A percentile compares a stretch with the other conserved stretches of the same genome.
Evolutionary conservation across 768 basidiomycete species (phyloP).

Genomic region (Leccinum ochraceum): DNA sequence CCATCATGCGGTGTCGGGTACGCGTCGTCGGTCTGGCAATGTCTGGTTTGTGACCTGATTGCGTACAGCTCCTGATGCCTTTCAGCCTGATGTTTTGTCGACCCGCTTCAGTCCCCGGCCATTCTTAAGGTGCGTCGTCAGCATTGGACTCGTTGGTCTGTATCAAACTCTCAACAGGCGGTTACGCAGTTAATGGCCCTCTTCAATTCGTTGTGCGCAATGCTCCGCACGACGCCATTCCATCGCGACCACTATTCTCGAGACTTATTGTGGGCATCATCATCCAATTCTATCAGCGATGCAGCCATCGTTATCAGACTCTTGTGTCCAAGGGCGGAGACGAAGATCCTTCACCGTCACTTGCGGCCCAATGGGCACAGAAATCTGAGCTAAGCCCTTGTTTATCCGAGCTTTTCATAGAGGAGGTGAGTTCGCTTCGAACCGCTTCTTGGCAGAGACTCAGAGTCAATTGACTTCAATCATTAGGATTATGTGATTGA

Average conservation of each 20-base stretch:
- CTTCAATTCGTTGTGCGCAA: conserved; percentile 87
- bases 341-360: conserved; percentile 47
- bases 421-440: conserved; percentile 44
- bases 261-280: conserved; percentile 92
- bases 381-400: conserved; percentile 74
- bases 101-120: conserved; percentile 61
- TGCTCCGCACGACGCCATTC: conserved; percentile 91
- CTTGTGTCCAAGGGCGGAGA: conserved; percentile 50
- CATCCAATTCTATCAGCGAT: conserved; percentile 94
- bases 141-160: not conserved
- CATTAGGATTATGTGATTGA: conserved; percentile 41
- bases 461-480: conserved; percentile 4
- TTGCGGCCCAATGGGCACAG: conserved; percentile 84
- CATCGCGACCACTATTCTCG: conserved; percentile 94
- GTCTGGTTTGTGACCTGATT: conserved; percentile 4
- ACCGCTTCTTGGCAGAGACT: conserved; percentile 2
- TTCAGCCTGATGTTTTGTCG: conserved; percentile 77
- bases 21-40: conserved; percentile 13
- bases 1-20: conserved; percentile 81
- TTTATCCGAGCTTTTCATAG: conserved; percentile 61
- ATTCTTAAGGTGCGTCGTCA: conserved; percentile 64
- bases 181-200: conserved; percentile 83
- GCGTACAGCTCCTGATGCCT: conserved; percentile 74
- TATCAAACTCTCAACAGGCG: conserved; percentile 50
- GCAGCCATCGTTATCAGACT: conserved; percentile 84